A percentile compares a stretch with the other conserved stretches of the same genome.
phyloP scores from a whole-genome alignment of 257 asterid species.

The Forsythia suspensa region DNA sequence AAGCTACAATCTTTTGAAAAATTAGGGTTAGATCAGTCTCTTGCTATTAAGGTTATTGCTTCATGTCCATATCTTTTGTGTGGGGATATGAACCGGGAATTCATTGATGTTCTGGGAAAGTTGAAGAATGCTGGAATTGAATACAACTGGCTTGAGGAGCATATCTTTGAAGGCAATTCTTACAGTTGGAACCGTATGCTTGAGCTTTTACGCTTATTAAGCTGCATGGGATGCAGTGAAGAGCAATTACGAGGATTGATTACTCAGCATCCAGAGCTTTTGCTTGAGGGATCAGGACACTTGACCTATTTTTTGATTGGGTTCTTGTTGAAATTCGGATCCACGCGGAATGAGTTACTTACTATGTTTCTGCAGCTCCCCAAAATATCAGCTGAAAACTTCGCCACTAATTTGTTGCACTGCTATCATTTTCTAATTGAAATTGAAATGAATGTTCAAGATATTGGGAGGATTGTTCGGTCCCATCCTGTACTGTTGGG shows the following conservation, averaged over 20 bases:
- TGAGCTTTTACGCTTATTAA: constrained; percentile 39
- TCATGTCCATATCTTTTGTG: constrained; percentile 57
- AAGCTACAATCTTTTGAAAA: constrained; percentile 47
- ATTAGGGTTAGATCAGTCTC: constrained; percentile 51
- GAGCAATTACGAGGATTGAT: constrained; percentile 39
- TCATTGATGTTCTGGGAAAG: constrained; percentile 38
- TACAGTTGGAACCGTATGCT: constrained; percentile 52
- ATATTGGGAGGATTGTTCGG: constrained; percentile 42
- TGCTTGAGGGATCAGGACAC: constrained; percentile 57
- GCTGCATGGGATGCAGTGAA: constrained; percentile 42
- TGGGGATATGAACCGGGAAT: constrained; percentile 32
- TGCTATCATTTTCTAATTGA: constrained; percentile 54
- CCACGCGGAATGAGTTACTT: constrained; percentile 26
- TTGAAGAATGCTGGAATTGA: constrained; percentile 43
- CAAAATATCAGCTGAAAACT: constrained; percentile 34
- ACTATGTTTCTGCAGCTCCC: constrained; percentile 48
- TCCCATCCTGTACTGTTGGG: constrained; percentile 50
- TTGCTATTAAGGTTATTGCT: constrained; percentile 49
- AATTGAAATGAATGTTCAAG: constrained; percentile 48
- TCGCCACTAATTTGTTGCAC: constrained; percentile 37
- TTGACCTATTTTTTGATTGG: constrained; percentile 41
- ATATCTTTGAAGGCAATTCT: constrained; percentile 37
- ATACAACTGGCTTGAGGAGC: constrained; percentile 47
- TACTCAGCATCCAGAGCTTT: constrained; percentile 39
- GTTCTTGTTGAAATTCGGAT: constrained; percentile 61